Base-by-base conservation (phyloP, 345 rosid genomes). In the Eucalyptus cladocalyx region DNA sequence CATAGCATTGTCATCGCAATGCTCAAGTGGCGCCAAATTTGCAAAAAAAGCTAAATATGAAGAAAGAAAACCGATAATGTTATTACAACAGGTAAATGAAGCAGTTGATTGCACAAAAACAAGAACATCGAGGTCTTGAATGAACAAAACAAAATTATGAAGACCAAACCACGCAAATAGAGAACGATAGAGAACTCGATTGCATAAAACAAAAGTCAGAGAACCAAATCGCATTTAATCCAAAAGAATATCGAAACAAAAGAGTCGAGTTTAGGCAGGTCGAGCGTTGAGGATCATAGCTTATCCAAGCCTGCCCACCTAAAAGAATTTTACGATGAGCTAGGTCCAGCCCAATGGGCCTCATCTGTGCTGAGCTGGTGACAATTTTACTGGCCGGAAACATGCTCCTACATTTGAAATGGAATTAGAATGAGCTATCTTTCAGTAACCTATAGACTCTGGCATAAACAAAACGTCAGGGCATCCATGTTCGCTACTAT, bases 151-250 rank as follows among this genome's bases (percentile, higher is more conserved):
- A 72, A 21, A 37, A 37, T 21, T 37, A 3, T 10, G 15, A 37
- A 1, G 13, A 37, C 83, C 83, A 37, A 18, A 72, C 42, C 21
- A 24, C 28, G 0, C 45, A 19, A 21, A 19, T 19, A 19, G 1
- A 37, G 45, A 37, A 72, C 2, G 26, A 72, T 3, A 9, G 26
- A 37, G 45, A 13, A 37, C 14, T 37, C 14, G 14, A 72, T 37
- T 5, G 83, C 24, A 72, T 37, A 19, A 37, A 72, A 37, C 28
- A 19, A 37, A 37, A 34, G 45, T 72, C 0, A 5, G 45, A 37
- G 15, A 21, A 37, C 28, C 43, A 72, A 37, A 72, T 72, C 7
- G 5, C 8, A 19, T 21, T 37, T 37, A 30, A 72, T 42, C 81
- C 81, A 19, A 72, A 72, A 72, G 4, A 34, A 19, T 5, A 72